phyloP scores from a whole-genome alignment of 2,329 filamentous ascomycete genomes.

The Aureobasidium melanogenum region DNA sequence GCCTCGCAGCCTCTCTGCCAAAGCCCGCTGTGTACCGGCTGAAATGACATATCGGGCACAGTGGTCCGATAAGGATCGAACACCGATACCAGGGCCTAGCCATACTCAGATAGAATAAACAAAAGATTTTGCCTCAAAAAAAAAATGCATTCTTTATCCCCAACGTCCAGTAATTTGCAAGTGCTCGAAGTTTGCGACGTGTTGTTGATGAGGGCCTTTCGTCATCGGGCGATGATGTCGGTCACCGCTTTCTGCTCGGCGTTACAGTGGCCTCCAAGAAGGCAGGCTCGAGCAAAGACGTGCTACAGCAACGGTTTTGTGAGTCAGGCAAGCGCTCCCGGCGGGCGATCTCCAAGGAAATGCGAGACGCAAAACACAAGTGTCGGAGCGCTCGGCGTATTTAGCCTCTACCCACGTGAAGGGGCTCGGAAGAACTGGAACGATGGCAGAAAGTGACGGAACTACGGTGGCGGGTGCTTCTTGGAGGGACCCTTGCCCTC shows the following conservation, averaged over 20 bases:
- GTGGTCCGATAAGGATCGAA: background rate
- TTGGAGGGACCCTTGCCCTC: background rate
- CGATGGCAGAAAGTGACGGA: background rate
- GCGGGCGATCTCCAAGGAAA: constrained; percentile 6
- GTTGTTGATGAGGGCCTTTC: background rate
- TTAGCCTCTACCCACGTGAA: constrained; percentile 8
- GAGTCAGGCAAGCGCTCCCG: constrained; percentile 8
- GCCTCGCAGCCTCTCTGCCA: constrained; percentile 4
- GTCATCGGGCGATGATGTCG: constrained; percentile 10
- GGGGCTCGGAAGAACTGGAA: constrained; percentile 1
- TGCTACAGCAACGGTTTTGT: constrained; percentile 2
- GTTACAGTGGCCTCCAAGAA: background rate
- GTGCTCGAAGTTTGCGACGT: background rate
- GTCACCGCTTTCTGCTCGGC: constrained; percentile 4
- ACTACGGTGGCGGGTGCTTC: constrained; percentile 3
- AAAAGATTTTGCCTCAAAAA: background rate
- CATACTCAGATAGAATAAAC: background rate
- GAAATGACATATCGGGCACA: background rate
- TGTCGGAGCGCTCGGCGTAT: constrained; percentile 6
- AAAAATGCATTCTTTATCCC: background rate
- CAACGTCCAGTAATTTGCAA: background rate
- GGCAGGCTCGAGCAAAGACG: background rate
- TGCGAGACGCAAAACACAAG: background rate
- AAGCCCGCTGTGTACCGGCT: background rate
- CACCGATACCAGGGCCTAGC: background rate